Evolutionary conservation across 2,329 filamentous ascomycete genomes (phyloP).

Genomic region (Fusarium sp.): DNA sequence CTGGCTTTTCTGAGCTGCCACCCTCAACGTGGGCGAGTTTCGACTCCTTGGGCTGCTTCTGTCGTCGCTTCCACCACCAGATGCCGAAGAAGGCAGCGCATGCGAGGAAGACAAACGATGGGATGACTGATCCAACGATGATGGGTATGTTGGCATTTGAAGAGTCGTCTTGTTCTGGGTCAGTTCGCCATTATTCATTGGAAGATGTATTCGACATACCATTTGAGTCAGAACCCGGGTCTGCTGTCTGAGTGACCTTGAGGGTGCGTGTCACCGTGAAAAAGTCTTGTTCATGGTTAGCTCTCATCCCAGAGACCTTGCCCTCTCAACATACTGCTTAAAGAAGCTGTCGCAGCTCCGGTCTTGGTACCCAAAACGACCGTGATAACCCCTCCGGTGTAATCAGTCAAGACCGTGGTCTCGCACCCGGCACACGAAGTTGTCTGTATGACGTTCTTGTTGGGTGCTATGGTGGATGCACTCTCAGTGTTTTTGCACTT

Average conservation of each 20-base stretch:
- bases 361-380: neutral
- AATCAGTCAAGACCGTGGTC: neutral
- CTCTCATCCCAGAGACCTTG: no score
- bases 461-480: neutral
- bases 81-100: neutral
- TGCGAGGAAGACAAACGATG: neutral
- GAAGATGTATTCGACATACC: neutral
- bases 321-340: neutral
- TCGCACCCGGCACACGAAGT: neutral
- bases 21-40: neutral
- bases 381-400: neutral
- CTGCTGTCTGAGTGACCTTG: neutral
- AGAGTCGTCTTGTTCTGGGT: neutral
- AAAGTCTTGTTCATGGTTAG: neutral
- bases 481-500: neutral
- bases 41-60: neutral
- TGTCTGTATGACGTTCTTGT: neutral
- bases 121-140: neutral
- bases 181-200: neutral
- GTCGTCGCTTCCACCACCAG: neutral
- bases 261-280: neutral
- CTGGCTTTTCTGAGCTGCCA: neutral
- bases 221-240: neutral
- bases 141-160: neutral
- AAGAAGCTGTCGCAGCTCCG: neutral